Base-by-base conservation (phyloP, 176 grass and related monocot genomes). In the Tillandsia fasciculata region DNA sequence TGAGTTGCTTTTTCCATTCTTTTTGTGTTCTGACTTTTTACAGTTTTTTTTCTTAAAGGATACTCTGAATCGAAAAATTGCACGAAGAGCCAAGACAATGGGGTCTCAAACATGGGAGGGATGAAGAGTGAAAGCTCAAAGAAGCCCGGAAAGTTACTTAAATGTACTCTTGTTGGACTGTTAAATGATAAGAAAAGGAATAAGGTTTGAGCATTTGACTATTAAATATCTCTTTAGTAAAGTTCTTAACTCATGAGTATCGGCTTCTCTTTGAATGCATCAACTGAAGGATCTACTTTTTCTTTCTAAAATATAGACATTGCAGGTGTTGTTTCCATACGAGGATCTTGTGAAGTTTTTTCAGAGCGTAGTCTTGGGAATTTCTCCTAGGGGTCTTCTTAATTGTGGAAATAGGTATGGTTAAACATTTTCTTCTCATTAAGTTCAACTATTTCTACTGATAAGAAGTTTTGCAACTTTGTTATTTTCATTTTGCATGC, bases 381-480 rank as follows among this genome's bases (percentile, higher is more conserved):
- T 99, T 83, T 87, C 84, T 75, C 94, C 94, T 10, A 87, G 90
- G 82, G 94, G 94, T 24, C 82, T 99, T 83, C 82, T 88, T 86
- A 99, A 99, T 83, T 99, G 94, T 80, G 94, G 94, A 81, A 99
- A 99, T 69, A 99, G 94, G 94, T 99, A 87, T 53, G n/a, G 15
- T 68, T 74, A 68, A 48, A 52, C 53, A 26, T 51, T 49, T 20
- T n/a, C 48, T 67, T 76, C 11, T 79, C 23, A 61, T 78, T 70
- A 47, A 22, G 52, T 79, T 64, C 26, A 13, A 68, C 65, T 79
- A 51, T 76, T 76, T 51, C 8, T 61, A 61, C 13, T 20, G 15
- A 8, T 18, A 1, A 20, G 14, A 18, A 58, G 14, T 20, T 14
- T 58, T 58, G 54, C 54, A 58, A 20, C 14, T 59, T 59, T 20